Percentiles rank a stretch among this genome's conserved stretches.
These are phyloP conservation scores for Kwoniella mangroviensis DNA, from an alignment of 768 basidiomycete species.

Conservation along the genomic window DNA sequence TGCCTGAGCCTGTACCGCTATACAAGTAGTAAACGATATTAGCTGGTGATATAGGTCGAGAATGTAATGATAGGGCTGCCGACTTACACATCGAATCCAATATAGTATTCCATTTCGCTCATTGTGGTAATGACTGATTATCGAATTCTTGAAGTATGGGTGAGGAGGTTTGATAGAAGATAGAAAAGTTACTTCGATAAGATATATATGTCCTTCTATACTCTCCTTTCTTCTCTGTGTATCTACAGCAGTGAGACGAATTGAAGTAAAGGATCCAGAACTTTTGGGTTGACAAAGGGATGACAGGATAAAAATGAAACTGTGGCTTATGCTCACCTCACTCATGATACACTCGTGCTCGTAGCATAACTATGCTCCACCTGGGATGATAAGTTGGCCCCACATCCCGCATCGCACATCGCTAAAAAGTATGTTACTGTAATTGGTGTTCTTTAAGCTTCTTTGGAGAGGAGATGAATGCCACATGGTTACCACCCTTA, in stretches of 20 bases:
- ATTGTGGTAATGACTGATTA: not conserved
- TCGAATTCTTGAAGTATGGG: not conserved
- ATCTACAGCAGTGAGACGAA: not conserved
- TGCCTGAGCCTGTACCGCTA: slow-evolving; percentile 91
- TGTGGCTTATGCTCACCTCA: slow-evolving; percentile 2
- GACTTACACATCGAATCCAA: slow-evolving; percentile 62
- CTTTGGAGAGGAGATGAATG: not conserved
- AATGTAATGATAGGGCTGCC: not conserved
- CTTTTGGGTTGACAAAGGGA: slow-evolving; percentile 1
- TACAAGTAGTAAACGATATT: not conserved
- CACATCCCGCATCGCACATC: not conserved
- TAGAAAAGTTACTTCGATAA: not conserved
- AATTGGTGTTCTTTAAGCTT: not conserved
- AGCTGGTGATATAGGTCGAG: not conserved
- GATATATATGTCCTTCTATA: not conserved
- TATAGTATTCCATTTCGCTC: slow-evolving; percentile 56
- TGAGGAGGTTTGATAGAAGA: not conserved
- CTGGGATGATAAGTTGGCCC: not conserved
- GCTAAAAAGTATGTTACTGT: no score
- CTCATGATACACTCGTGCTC: not conserved
- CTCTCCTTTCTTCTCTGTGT: not conserved
- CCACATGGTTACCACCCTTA: not conserved
- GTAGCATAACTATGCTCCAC: slow-evolving; percentile 1
- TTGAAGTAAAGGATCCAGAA: not conserved
- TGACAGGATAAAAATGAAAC: not conserved